A percentile compares a stretch with the other conserved stretches of the same genome.
These are phyloP conservation scores for Thalia dealbata DNA, from an alignment of 176 grass and related monocot species.

Conservation along the genomic window DNA sequence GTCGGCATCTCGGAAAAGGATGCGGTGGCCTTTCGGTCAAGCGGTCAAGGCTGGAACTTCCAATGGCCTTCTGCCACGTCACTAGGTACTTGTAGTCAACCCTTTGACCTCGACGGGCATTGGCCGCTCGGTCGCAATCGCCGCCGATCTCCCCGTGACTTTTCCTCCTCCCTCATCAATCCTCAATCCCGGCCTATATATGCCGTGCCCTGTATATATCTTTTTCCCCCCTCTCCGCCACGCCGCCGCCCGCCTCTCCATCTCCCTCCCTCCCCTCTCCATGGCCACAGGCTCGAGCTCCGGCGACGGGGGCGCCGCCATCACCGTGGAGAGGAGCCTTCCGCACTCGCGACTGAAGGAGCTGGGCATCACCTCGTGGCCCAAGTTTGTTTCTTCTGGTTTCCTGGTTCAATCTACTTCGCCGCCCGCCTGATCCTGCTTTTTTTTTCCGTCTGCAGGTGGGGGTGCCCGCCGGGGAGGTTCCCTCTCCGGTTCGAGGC, in stretches of 20 bases:
- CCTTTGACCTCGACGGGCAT: neutral
- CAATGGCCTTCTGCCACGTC: neutral
- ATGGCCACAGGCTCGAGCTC: constrained; percentile 49
- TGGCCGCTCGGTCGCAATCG: neutral
- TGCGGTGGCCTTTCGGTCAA: neutral
- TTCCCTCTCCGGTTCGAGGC: constrained; percentile 81
- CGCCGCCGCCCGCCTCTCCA: neutral
- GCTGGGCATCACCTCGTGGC: constrained; percentile 92
- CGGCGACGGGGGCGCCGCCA: constrained; percentile 38
- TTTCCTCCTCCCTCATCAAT: neutral
- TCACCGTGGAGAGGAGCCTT: constrained; percentile 59
- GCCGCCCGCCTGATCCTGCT: too few species aligned
- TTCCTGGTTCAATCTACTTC: too few species aligned
- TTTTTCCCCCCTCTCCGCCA: too few species aligned
- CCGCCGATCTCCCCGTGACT: neutral
- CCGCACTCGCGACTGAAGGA: constrained; percentile 57
- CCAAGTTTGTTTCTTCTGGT: constrained; percentile 36
- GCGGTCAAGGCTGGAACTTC: neutral
- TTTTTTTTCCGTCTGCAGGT: constrained; percentile 31
- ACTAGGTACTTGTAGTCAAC: neutral
- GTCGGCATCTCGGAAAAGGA: neutral
- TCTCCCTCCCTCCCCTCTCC: neutral
- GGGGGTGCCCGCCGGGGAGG: constrained; percentile 79
- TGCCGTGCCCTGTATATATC: too few species aligned
- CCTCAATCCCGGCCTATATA: neutral